These are phyloP conservation scores for Leccinum cinnamomeum DNA, from an alignment of 1,284 basidiomycete species.

Conservation along the genomic window DNA sequence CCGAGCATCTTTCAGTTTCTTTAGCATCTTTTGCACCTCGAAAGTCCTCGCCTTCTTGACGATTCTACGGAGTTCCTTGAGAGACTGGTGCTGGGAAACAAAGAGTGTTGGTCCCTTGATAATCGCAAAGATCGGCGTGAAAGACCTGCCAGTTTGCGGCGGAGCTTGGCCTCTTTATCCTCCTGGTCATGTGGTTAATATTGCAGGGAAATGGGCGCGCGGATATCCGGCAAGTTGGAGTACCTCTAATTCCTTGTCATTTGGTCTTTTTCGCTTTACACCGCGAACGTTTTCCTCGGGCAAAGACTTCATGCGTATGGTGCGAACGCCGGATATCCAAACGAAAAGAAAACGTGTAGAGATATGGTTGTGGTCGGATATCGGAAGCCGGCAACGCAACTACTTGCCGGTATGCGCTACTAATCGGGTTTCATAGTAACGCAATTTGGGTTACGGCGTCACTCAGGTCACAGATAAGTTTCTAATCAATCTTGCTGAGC, in stretches of 20 bases:
- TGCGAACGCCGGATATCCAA: background rate
- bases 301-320: background rate
- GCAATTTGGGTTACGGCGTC: too few relatives aligned
- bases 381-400: too few relatives aligned
- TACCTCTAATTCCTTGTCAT: slow-evolving; percentile 20
- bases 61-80: slow-evolving; percentile 66
- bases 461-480: too few relatives aligned
- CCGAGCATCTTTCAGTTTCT: slow-evolving; percentile 77
- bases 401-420: too few relatives aligned
- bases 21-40: slow-evolving; percentile 82
- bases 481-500: too few relatives aligned
- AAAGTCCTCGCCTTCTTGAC: slow-evolving; percentile 82
- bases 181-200: slow-evolving; percentile 18
- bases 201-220: background rate
- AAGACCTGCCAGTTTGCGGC: slow-evolving; percentile 45
- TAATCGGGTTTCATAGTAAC: too few relatives aligned
- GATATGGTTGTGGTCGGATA: too few relatives aligned
- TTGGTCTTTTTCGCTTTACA: slow-evolving; percentile 25
- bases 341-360: too few relatives aligned
- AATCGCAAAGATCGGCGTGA: slow-evolving; percentile 12
- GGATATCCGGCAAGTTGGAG: background rate
- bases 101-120: slow-evolving; percentile 13
- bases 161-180: slow-evolving; percentile 18
- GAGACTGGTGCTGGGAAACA: slow-evolving; percentile 59
- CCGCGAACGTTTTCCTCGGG: slow-evolving; percentile 6